Evolutionary conservation across 768 basidiomycete species (phyloP).

Genomic region (Mrakia blollopis): DNA sequence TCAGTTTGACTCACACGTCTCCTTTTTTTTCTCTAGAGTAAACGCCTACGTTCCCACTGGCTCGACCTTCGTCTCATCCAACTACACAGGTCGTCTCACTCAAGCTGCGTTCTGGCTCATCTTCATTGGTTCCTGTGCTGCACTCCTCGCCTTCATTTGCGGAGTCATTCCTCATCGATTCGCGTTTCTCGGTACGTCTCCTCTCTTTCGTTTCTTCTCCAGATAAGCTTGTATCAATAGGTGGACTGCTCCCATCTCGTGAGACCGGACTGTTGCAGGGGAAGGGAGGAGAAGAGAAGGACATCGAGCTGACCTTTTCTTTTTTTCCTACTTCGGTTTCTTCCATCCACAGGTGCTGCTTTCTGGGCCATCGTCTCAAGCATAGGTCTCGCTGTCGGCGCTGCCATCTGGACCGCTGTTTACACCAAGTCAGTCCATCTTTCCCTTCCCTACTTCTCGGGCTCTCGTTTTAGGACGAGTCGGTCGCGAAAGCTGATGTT

Average conservation of each 20-base stretch:
- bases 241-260: too few relatives aligned
- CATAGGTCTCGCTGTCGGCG: slow-evolving; percentile 25
- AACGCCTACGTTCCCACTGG: background rate
- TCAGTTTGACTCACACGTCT: background rate
- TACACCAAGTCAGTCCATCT: slow-evolving; percentile 18
- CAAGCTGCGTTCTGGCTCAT: slow-evolving; percentile 30
- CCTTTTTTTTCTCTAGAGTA: background rate
- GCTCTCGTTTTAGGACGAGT: too few relatives aligned
- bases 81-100: background rate
- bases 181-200: slow-evolving; percentile 18
- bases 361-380: slow-evolving; percentile 14
- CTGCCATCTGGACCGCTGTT: slow-evolving; percentile 28
- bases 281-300: background rate
- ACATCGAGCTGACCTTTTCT: background rate
- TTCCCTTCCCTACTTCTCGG: too few relatives aligned
- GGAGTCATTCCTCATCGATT: slow-evolving; percentile 24
- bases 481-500: background rate
- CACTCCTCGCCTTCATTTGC: slow-evolving; percentile 24
- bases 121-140: slow-evolving; percentile 27
- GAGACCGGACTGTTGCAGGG: too few relatives aligned
- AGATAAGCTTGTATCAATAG: too few relatives aligned
- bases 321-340: background rate
- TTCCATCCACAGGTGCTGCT: background rate
- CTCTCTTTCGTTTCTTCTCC: too few relatives aligned
- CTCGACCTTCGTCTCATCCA: background rate